phyloP scores from a whole-genome alignment of 805 yeast species.

The Cyberlindnera mycetangii region DNA sequence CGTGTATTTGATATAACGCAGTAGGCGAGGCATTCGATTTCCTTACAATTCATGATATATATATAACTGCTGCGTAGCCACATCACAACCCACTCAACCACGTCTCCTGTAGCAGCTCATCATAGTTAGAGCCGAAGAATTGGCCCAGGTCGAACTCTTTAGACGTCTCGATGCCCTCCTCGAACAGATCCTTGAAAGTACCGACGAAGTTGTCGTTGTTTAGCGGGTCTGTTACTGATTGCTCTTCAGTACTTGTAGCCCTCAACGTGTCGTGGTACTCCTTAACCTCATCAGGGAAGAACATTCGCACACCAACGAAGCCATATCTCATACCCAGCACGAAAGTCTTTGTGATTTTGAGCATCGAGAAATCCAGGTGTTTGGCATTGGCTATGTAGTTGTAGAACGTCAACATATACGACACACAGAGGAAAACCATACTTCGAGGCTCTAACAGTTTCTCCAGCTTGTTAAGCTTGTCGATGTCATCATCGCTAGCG shows the following conservation, averaged over 20 bases:
- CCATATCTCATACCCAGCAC: background rate
- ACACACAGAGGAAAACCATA: background rate
- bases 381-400: background rate
- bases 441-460: background rate
- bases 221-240: background rate
- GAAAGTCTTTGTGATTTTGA: background rate
- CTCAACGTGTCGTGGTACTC: background rate
- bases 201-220: background rate
- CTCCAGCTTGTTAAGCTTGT: background rate
- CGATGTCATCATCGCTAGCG: background rate
- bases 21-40: too few species aligned
- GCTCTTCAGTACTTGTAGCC: too few species aligned
- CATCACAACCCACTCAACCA: background rate
- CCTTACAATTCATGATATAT: slow-evolving; percentile 10
- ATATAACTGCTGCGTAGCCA: too few species aligned
- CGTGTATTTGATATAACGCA: slow-evolving; percentile 11
- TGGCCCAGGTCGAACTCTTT: background rate
- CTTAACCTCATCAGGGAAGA: background rate
- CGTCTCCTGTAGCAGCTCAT: background rate
- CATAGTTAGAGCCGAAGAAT: background rate
- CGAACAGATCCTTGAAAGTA: background rate
- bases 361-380: background rate
- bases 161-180: background rate
- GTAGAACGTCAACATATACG: background rate
- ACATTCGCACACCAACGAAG: background rate